Conservation (phyloP, 495 filamentous ascomycete species). For the Durotheca rogersii region DNA sequence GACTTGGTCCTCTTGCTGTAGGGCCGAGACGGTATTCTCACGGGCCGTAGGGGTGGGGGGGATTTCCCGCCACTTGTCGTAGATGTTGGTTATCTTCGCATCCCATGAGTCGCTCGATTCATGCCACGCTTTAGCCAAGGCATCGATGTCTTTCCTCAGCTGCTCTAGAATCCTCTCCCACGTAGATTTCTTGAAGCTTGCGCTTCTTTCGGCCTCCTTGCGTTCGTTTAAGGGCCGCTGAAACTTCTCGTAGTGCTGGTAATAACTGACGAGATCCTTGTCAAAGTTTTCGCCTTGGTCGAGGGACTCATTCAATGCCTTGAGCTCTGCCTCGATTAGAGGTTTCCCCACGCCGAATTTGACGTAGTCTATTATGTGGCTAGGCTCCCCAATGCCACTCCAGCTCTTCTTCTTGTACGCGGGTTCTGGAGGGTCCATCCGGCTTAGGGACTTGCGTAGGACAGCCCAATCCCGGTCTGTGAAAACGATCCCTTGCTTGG, state of each 20-base stretch:
- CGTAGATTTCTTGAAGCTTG: conserved; percentile 21
- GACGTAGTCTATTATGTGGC: conserved; percentile 72
- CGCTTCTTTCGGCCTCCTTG: conserved; percentile 14
- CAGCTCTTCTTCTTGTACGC: conserved; percentile 40
- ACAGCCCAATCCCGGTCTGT: conserved; percentile 55
- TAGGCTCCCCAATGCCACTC: conserved; percentile 40
- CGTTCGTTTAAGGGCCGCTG: conserved; percentile 15
- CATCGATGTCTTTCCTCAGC: conserved; percentile 40
- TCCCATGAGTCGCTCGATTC: conserved; percentile 36
- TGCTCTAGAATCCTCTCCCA: conserved; percentile 32
- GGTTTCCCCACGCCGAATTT: conserved; percentile 61
- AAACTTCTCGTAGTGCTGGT: conserved; percentile 25
- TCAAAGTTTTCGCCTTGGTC: conserved; percentile 21
- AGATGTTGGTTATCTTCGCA: conserved; percentile 44
- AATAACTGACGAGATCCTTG: conserved; percentile 31
- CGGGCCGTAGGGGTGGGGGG: conserved; percentile 36
- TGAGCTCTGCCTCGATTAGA: conserved; percentile 53
- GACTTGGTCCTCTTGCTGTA: conserved; percentile 48
- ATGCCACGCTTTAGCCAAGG: conserved; percentile 36
- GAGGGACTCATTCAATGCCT: conserved; percentile 38
- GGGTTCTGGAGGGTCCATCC: conserved; percentile 41
- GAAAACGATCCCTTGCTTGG: conserved; percentile 76
- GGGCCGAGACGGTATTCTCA: conserved; percentile 33
- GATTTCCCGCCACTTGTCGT: conserved; percentile 49
- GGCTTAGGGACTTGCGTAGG: conserved; percentile 46